These are phyloP conservation scores for Mortierella sp. DNA, from an alignment of 371 early-diverging fungal genomes.

Conservation along the genomic window DNA sequence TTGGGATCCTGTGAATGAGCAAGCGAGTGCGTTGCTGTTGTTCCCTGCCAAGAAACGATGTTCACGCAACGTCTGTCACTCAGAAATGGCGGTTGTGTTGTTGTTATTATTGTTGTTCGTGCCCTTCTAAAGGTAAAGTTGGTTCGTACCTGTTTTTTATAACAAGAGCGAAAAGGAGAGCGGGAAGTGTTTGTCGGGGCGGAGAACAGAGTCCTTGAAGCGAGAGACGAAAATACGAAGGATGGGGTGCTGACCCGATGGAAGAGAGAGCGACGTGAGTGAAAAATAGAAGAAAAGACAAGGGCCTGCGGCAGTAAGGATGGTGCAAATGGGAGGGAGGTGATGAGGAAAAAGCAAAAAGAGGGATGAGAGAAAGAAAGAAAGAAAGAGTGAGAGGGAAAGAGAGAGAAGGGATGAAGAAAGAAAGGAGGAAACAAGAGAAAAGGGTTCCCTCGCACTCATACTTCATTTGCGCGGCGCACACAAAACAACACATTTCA, in stretches of 20 bases:
- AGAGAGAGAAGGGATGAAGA: background rate
- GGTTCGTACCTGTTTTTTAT: background rate
- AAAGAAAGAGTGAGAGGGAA: background rate
- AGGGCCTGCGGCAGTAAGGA: background rate
- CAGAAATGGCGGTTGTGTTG: background rate
- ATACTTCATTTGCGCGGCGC: background rate
- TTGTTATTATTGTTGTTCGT: background rate
- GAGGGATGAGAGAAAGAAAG: background rate
- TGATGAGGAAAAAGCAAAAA: background rate
- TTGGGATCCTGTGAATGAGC: background rate
- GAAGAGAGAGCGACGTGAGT: conserved; percentile 2
- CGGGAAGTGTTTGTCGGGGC: background rate
- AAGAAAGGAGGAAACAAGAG: background rate
- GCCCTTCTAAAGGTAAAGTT: background rate
- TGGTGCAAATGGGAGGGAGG: background rate
- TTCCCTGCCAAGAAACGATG: background rate
- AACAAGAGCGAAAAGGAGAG: background rate
- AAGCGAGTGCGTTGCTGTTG: background rate
- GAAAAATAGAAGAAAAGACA: background rate
- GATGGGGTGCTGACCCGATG: background rate
- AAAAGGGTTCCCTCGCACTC: background rate
- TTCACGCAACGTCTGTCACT: background rate
- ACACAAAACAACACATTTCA: background rate
- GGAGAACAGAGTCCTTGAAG: background rate
- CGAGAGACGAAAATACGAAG: conserved; percentile 15